A percentile compares a stretch with the other conserved stretches of the same genome.
phyloP scores from a whole-genome alignment of 768 basidiomycete species.

The Suillus variegatus region DNA sequence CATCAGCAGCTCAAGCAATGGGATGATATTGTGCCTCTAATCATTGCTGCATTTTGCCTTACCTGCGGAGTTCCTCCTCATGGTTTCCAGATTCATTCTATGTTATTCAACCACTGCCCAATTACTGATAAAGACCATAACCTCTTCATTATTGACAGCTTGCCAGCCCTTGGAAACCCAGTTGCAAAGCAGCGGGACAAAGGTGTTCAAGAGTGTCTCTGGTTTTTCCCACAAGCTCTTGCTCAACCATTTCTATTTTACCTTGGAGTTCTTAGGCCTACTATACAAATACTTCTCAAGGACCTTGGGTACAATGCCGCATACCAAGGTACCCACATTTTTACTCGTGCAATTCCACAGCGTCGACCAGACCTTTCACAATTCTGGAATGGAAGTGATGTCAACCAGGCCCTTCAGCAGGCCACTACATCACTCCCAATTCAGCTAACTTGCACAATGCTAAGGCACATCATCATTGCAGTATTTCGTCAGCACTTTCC shows the following conservation, averaged over 20 bases:
- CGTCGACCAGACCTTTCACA: background rate
- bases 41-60: too few species aligned
- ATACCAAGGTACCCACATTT: background rate
- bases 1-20: too few species aligned
- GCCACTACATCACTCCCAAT: background rate
- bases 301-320: background rate
- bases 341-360: background rate
- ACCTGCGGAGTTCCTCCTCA: too few species aligned
- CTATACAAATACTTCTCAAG: background rate
- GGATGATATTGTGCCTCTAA: too few species aligned
- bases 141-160: background rate
- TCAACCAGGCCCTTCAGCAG: background rate
- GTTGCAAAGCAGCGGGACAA: background rate
- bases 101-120: too few species aligned
- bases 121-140: too few species aligned
- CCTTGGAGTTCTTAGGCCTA: background rate
- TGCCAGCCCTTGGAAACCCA: background rate
- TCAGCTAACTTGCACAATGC: background rate
- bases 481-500: background rate
- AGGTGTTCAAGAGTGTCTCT: background rate
- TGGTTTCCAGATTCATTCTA: too few species aligned
- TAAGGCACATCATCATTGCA: background rate
- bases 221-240: background rate
- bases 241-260: background rate
- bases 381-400: background rate